A percentile compares a stretch with the other conserved stretches of the same genome.
Conservation (phyloP, 2,329 filamentous ascomycete species). For the Pseudogymnoascus sp. region DNA sequence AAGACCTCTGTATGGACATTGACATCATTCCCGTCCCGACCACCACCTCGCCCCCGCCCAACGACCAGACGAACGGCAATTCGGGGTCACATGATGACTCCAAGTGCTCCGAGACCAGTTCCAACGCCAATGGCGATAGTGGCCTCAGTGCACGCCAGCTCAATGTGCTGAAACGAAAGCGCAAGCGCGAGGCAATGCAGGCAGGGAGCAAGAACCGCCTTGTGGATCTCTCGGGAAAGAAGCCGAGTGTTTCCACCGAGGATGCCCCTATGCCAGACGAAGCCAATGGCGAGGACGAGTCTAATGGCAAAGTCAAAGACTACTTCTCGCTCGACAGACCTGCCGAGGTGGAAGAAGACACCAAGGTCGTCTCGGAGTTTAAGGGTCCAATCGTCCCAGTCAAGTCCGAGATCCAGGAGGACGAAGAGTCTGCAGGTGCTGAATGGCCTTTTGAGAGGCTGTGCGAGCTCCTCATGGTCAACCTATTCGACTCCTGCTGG, state of each 20-base stretch:
- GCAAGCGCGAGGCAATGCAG: constrained; percentile 81
- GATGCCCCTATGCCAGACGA: constrained; percentile 43
- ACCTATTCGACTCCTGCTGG: constrained; percentile 90
- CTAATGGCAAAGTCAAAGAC: constrained; percentile 55
- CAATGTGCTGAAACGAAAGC: constrained; percentile 89
- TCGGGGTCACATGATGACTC: constrained; percentile 37
- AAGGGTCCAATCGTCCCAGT: constrained; percentile 75
- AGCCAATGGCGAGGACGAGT: constrained; percentile 56
- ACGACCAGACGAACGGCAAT: constrained; percentile 29
- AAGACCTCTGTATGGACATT: constrained; percentile 64
- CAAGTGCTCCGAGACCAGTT: background rate
- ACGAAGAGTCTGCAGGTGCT: constrained; percentile 65
- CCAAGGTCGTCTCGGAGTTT: constrained; percentile 90
- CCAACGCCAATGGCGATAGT: constrained; percentile 42
- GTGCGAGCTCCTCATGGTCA: constrained; percentile 87
- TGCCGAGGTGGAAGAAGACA: constrained; percentile 73
- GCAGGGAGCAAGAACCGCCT: constrained; percentile 84
- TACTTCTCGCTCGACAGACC: constrained; percentile 86
- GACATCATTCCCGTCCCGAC: constrained; percentile 35
- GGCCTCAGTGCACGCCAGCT: constrained; percentile 85
- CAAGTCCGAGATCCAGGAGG: constrained; percentile 76
- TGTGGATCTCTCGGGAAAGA: constrained; percentile 72
- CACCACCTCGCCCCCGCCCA: constrained; percentile 18
- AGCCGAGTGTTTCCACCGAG: constrained; percentile 19
- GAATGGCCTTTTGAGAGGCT: constrained; percentile 94